Evolutionary conservation across 192 early-diverging fungal species (phyloP), one percentile per base, ranked within the genome.

Genomic region (Gonapodya prolifera): DNA sequence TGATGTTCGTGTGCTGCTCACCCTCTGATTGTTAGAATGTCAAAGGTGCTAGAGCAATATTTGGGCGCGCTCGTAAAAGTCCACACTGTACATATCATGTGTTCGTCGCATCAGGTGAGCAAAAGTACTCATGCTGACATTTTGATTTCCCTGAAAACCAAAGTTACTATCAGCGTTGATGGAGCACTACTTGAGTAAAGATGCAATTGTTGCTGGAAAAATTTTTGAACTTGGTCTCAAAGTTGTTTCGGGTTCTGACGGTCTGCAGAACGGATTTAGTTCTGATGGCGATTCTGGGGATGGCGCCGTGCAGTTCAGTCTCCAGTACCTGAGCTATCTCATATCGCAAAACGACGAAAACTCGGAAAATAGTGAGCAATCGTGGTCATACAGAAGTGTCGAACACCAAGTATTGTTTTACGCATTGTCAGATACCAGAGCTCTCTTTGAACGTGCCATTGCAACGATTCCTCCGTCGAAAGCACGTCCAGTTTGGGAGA

Each of bases 111-210:
- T 90, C 91, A 35, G 89, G 89, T 90, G 78, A 76, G 80, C 33
- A 34, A 61, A 23, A 35, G 1, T 70, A 1, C 30, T 0, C 0
- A 75, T 2, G 30, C 30, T 30, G 18, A 2, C 0, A 1, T 1
- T 1, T 1, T 78, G 8, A 2, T 13, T 36, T 61, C 23, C 1
- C 34, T 78, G 76, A 78, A 2, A 74, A 0, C 76, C 1, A 78
- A 45, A 75, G 78, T 69, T 0, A 16, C 71, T 73, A 29, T 36
- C 83, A 76, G 96, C 95, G 8, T 79, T 95, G 35, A 93, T 97
- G 93, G 96, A 98, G 83, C 94, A 94, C 81, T 91, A 96, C 80
- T 89, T 91, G 76, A 94, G 88, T 70, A 97, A 96, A 84, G 92
- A 95, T 77, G 81, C 90, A 0, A 81, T 77, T 0, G 87, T 97